Evolutionary conservation across 768 basidiomycete genomes (phyloP).

Genomic region (Polyporus arcularius): DNA sequence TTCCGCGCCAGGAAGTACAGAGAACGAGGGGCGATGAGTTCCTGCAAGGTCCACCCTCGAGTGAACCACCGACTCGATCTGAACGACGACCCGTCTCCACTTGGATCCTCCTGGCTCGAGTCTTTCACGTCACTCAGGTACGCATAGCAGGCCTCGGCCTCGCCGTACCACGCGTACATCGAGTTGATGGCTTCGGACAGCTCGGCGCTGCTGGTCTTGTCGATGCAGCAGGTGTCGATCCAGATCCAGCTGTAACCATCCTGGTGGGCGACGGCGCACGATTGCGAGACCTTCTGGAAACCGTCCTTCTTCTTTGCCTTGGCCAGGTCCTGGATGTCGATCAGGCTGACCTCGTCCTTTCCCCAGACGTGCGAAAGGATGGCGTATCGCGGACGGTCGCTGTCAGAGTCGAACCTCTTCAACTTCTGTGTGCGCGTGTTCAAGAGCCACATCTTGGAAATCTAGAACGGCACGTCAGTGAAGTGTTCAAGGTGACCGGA

Average conservation of each 20-base stretch:
- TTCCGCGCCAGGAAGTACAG: constrained; percentile 1
- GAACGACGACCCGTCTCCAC: background rate
- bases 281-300: background rate
- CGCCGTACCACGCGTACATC: background rate
- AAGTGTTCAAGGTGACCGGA: too few relatives aligned
- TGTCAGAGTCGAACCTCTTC: background rate
- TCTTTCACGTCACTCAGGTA: background rate
- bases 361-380: constrained; percentile 10
- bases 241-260: background rate
- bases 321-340: background rate
- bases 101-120: background rate
- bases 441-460: background rate
- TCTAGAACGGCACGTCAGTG: too few relatives aligned
- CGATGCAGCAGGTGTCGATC: constrained; percentile 2
- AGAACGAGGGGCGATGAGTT: constrained; percentile 5
- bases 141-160: background rate
- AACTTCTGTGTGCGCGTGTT: constrained; percentile 1
- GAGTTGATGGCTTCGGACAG: background rate
- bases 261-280: background rate
- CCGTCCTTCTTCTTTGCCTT: background rate
- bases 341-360: background rate
- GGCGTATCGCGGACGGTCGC: background rate
- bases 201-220: constrained; percentile 2
- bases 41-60: constrained; percentile 11
- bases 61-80: constrained; percentile 4